Conservation (phyloP, 768 basidiomycete species). For the Mycena venus region DNA sequence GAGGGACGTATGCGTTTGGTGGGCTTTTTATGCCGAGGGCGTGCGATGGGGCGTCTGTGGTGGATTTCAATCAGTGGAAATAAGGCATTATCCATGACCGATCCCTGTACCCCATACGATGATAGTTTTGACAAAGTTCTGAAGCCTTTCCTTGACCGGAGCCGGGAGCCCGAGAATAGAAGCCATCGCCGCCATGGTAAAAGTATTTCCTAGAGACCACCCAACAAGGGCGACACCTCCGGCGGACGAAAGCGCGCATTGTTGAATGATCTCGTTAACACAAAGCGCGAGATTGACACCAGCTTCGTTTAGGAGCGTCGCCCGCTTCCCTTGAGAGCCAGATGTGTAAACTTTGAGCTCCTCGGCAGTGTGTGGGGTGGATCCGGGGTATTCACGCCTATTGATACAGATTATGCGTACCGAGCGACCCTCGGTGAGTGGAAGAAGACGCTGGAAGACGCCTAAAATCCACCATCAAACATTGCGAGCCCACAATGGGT, state of each 20-base stretch:
- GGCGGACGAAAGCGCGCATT: constrained; percentile 34
- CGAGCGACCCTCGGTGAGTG: constrained; percentile 35
- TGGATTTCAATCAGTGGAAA: not conserved
- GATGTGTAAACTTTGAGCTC: constrained; percentile 37
- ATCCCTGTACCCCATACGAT: constrained; percentile 40
- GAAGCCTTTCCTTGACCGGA: constrained; percentile 24
- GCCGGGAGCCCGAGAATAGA: constrained; percentile 29
- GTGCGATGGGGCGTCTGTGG: constrained; percentile 18
- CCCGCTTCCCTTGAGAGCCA: constrained; percentile 34
- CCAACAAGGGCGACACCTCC: constrained; percentile 37
- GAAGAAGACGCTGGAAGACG: constrained; percentile 44
- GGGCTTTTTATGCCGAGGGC: constrained; percentile 26
- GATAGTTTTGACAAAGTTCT: constrained; percentile 34
- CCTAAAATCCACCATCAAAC: constrained; percentile 6
- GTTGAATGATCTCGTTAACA: constrained; percentile 42
- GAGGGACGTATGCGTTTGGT: constrained; percentile 12
- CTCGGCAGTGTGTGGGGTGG: constrained; percentile 41
- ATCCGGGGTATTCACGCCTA: constrained; percentile 48
- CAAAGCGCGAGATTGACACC: constrained; percentile 45
- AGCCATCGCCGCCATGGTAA: constrained; percentile 37
- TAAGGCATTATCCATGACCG: not conserved
- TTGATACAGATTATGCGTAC: constrained; percentile 49
- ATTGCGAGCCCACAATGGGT: not conserved
- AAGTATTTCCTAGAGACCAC: constrained; percentile 48
- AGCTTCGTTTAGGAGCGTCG: constrained; percentile 33